These are phyloP conservation scores for Parastagonospora nodorum DNA, from an alignment of 2,329 filamentous ascomycete genomes.

Conservation along the genomic window DNA sequence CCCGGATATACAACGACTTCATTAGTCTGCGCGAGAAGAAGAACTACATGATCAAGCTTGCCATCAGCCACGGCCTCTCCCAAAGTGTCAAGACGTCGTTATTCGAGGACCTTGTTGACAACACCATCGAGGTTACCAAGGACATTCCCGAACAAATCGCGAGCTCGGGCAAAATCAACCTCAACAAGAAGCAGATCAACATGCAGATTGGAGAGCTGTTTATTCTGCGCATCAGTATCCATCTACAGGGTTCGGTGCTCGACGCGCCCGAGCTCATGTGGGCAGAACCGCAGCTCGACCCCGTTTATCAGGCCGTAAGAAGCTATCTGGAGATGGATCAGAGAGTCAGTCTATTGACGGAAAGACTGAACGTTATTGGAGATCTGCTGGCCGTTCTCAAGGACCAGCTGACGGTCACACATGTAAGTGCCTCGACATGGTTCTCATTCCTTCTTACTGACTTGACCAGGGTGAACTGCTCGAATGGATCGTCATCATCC, in stretches of 20 bases:
- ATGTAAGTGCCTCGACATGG: conserved; percentile 29
- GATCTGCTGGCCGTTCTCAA: conserved; percentile 92
- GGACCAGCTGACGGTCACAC: conserved; percentile 88
- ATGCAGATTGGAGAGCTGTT: conserved; percentile 99
- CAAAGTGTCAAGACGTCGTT: conserved; percentile 98
- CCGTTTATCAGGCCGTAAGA: conserved; percentile 92
- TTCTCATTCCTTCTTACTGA: conserved; percentile 5
- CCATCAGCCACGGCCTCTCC: conserved; percentile 92
- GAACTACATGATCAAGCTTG: conserved; percentile 97
- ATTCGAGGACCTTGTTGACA: conserved; percentile 93
- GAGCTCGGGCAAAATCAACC: conserved; percentile 85
- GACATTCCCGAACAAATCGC: conserved; percentile 93
- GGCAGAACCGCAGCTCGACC: conserved; percentile 95
- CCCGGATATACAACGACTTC: conserved; percentile 99
- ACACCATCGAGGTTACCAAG: conserved; percentile 91
- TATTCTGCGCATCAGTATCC: conserved; percentile 96
- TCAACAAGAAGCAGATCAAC: conserved; percentile 90
- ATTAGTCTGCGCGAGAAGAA: conserved; percentile 92
- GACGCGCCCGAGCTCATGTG: conserved; percentile 98
- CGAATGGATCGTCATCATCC: conserved; percentile 76
- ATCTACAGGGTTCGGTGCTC: conserved; percentile 93
- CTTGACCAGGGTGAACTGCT: conserved; percentile 51
- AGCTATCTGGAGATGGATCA: conserved; percentile 99
- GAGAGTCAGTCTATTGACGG: conserved; percentile 84
- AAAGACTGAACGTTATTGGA: conserved; percentile 89